Base-by-base conservation (phyloP, 257 asterid genomes). In the Solanum ossicruentum region DNA sequence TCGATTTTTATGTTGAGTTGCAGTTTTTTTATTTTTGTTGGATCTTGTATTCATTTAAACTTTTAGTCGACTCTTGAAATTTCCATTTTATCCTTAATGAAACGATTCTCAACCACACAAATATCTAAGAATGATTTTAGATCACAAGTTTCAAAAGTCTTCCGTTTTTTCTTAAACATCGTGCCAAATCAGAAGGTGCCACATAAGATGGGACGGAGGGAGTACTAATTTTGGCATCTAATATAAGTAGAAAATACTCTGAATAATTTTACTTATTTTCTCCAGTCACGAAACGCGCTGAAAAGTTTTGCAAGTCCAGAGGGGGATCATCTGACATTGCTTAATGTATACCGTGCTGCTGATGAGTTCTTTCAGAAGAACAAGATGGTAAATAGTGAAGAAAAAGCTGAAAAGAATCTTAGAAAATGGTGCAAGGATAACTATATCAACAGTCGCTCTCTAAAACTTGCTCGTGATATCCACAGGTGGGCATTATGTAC, bases 391-490 rank as follows among this genome's bases (percentile, higher is more conserved):
- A 89, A 85, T 88, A 89, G 91, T 63, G 78, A 86, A 67, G 97
- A 89, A 60, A 95, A 93, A 85, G 93, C 98, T 73, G 98, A 93
- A 88, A 96, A 93, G 88, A 92, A 91, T 85, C 94, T 95, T 81
- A 90, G 97, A 79, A 95, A 91, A 86, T 96, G 99, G 99, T 96
- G 99, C 93, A 95, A 93, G 88, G 96, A 95, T 66, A 96, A 95
- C 85, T 96, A 92, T 75, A 92, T 96, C 84, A 96, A 95, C 88
- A 85, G 93, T 84, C 98, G 99, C 88, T 96, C 99, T 80, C 86
- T 96, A 84, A 93, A 90, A 89, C 95, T 95, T 89, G 99, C 98
- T 85, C 97, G 94, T 55, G 97, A 96, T 88, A 89, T 94, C 85
- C 98, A 95, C 97, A 92, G 98, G 99, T 96, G 45, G 82, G 88